A percentile compares a stretch with the other conserved stretches of the same genome.
Evolutionary conservation across 2,329 filamentous ascomycete genomes (phyloP).

Genomic region (Trichoderma semiorbis): DNA sequence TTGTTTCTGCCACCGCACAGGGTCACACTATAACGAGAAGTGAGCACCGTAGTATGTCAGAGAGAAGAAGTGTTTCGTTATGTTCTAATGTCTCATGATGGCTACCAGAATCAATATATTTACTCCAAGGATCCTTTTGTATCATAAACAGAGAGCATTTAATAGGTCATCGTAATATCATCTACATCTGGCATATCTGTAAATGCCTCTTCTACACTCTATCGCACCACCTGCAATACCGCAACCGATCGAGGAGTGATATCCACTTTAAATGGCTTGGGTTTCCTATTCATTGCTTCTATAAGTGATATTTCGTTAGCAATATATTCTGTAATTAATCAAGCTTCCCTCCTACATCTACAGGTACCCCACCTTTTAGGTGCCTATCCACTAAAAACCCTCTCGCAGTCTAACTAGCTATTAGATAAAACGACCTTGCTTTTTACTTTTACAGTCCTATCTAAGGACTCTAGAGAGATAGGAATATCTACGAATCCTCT

Average conservation of each 20-base stretch:
- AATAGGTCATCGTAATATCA: background rate
- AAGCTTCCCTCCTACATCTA: background rate
- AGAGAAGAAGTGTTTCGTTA: too few relatives aligned
- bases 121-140: too few relatives aligned
- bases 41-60: too few relatives aligned
- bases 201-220: background rate
- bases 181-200: background rate
- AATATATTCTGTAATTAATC: too few relatives aligned
- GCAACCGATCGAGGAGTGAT: background rate
- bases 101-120: too few relatives aligned
- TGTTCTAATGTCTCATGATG: too few relatives aligned
- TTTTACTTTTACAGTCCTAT: background rate
- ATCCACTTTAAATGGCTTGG: background rate
- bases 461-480: background rate
- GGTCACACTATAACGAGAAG: too few relatives aligned
- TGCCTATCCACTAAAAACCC: background rate
- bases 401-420: background rate
- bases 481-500: background rate
- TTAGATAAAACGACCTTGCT: background rate
- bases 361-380: slow-evolving; percentile 6
- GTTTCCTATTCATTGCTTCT: too few relatives aligned
- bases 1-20: background rate
- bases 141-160: background rate
- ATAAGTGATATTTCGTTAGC: too few relatives aligned
- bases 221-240: background rate